Conservation (phyloP, 106 monocot species). For the Allium sativum region DNA sequence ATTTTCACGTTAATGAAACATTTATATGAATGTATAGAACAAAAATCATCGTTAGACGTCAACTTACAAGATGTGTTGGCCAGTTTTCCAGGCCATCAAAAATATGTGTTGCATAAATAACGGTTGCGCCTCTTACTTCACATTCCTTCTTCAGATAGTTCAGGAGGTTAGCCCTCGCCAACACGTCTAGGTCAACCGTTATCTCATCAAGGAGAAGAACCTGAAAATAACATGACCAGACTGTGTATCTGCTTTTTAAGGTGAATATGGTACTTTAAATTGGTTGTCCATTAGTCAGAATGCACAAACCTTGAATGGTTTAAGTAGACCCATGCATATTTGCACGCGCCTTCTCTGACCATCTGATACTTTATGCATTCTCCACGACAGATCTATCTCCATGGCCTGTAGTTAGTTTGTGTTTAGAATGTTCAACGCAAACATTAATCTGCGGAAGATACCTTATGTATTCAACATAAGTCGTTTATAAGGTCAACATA, state of each 20-base stretch:
- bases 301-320: conserved; percentile 61
- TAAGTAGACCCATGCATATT: conserved; percentile 98
- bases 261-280: too few relatives aligned
- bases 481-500: too few relatives aligned
- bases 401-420: conserved; percentile 36
- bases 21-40: background rate
- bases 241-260: too few relatives aligned
- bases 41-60: background rate
- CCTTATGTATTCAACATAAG: too few relatives aligned
- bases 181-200: conserved; percentile 94
- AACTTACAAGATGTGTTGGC: conserved; percentile 85
- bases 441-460: too few relatives aligned
- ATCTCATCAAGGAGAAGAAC: conserved; percentile 98
- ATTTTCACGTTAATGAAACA: background rate
- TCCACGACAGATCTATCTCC: conserved; percentile 87
- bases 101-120: conserved; percentile 97
- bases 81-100: conserved; percentile 96
- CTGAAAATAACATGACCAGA: conserved; percentile 17
- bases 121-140: conserved; percentile 58
- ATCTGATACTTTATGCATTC: conserved; percentile 89
- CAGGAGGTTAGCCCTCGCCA: conserved; percentile 77
- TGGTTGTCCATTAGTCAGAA: too few relatives aligned
- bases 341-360: conserved; percentile 90
- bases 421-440: too few relatives aligned
- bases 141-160: conserved; percentile 89